phyloP scores from a whole-genome alignment of 1,284 basidiomycete genomes.

The Mycena citricolor region DNA sequence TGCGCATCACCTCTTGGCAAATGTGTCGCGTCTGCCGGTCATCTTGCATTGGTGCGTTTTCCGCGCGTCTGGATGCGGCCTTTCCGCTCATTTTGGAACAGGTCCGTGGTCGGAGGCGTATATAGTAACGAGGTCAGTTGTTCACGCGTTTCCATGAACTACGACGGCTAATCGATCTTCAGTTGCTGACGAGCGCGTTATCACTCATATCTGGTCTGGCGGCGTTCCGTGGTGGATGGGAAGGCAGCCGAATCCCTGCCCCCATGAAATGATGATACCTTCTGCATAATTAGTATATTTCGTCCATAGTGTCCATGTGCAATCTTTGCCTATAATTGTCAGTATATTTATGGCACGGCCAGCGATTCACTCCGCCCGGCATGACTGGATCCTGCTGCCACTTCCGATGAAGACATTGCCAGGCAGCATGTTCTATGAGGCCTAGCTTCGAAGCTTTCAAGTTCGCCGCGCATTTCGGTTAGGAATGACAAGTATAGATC shows the following conservation, averaged over 20 bases:
- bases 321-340: no score
- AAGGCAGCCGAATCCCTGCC: conserved; percentile 13
- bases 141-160: not conserved
- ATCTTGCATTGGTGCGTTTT: conserved; percentile 21
- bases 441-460: no score
- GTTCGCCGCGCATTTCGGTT: no score
- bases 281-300: not conserved
- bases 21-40: conserved; percentile 23
- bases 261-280: conserved; percentile 13
- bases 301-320: no score
- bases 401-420: no score
- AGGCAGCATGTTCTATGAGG: no score
- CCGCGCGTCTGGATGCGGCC: not conserved
- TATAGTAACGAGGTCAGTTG: conserved; percentile 21
- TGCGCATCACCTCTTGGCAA: conserved; percentile 16
- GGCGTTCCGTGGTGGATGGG: conserved; percentile 24
- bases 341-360: no score
- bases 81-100: conserved; percentile 1
- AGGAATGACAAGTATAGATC: no score
- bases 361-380: no score
- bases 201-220: conserved; percentile 23
- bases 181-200: conserved; percentile 21
- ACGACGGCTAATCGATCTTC: not conserved
- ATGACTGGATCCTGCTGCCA: no score
- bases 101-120: conserved; percentile 24